phyloP scores from a whole-genome alignment of 257 asterid genomes.

The Ligustrum vulgare region DNA sequence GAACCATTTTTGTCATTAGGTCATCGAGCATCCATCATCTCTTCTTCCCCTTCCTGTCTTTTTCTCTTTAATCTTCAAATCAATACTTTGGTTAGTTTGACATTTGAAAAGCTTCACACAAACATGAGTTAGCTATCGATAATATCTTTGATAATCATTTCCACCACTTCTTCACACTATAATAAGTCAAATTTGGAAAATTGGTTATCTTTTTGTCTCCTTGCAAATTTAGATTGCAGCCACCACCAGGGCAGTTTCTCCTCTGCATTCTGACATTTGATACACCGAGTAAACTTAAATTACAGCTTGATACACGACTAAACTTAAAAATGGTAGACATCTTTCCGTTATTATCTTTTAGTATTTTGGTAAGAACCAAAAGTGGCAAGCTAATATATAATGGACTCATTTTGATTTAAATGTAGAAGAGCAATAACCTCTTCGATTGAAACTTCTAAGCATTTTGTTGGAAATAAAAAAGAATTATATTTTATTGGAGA shows the following conservation, averaged over 20 bases:
- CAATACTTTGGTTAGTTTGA: not conserved
- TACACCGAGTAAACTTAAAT: not conserved
- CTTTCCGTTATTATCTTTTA: no score
- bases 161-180: slow-evolving; percentile 2
- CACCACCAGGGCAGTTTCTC: not conserved
- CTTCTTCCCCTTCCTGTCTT: not conserved
- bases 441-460: no score
- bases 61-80: not conserved
- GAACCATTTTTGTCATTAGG: slow-evolving; percentile 1
- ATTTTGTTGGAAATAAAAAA: not conserved
- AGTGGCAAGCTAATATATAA: slow-evolving; percentile 9
- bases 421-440: slow-evolving; percentile 3
- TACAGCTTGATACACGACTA: not conserved
- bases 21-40: not conserved
- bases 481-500: not conserved
- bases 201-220: not conserved
- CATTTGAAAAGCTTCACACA: not conserved
- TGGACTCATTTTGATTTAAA: not conserved
- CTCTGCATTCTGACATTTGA: not conserved
- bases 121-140: not conserved
- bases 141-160: not conserved
- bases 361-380: no score
- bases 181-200: not conserved
- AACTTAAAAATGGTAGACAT: not conserved
- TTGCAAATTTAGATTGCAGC: not conserved